phyloP scores from a whole-genome alignment of 1,139 yeast genomes.

The Casaregolazyma lundiana region DNA sequence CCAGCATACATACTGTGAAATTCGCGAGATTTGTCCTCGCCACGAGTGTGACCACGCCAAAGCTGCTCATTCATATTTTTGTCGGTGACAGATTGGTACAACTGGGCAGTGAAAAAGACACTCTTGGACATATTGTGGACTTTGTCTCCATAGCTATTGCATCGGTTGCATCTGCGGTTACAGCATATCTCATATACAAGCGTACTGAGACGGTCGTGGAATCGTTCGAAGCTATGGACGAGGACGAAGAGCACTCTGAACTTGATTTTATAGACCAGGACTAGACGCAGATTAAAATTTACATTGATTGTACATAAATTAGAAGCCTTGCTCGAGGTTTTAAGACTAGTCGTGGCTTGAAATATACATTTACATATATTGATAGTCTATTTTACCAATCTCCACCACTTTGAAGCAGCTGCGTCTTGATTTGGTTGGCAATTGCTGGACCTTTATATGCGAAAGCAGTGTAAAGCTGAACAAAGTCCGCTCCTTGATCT shows the following conservation, averaged over 20 bases:
- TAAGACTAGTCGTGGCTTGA: not conserved
- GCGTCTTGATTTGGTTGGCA: slow-evolving; percentile 72
- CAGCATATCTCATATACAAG: slow-evolving; percentile 68
- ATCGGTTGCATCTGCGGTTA: slow-evolving; percentile 48
- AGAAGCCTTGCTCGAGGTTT: not conserved
- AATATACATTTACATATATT: slow-evolving; percentile 1
- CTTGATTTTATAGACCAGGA: slow-evolving; percentile 21
- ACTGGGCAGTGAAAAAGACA: slow-evolving; percentile 54
- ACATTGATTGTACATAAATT: slow-evolving; percentile 5
- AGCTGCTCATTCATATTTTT: slow-evolving; percentile 68
- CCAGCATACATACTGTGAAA: slow-evolving; percentile 73
- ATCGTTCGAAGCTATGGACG: slow-evolving; percentile 20
- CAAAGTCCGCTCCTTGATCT: slow-evolving; percentile 85
- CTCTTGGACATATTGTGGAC: slow-evolving; percentile 55
- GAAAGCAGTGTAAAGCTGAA: slow-evolving; percentile 82
- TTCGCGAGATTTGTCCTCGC: slow-evolving; percentile 63
- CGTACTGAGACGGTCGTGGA: slow-evolving; percentile 43
- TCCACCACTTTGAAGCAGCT: slow-evolving; percentile 25
- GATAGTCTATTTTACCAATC: slow-evolving; percentile 3
- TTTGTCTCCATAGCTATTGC: slow-evolving; percentile 60
- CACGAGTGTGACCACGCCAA: slow-evolving; percentile 73
- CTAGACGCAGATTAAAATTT: slow-evolving; percentile 4
- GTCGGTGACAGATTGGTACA: slow-evolving; percentile 73
- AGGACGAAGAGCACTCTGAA: slow-evolving; percentile 21
- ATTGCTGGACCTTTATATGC: slow-evolving; percentile 93